Evolutionary conservation across 179 eudicot genomes (phyloP).

Genomic region (Nepenthes alata): DNA sequence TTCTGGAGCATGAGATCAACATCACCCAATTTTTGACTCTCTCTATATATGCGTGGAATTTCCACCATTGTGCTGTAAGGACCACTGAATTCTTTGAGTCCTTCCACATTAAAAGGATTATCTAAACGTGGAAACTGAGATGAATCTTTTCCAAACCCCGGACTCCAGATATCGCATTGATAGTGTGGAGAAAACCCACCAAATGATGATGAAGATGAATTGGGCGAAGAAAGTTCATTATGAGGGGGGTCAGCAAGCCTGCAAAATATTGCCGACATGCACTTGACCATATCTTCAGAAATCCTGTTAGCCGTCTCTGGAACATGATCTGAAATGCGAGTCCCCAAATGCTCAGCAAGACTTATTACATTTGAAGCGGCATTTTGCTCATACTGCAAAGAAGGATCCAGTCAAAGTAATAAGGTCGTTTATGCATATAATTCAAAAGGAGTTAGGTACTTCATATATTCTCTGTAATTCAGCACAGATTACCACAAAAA

Average conservation of each 20-base stretch:
- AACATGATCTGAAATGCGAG: constrained; percentile 70
- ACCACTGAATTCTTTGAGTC: constrained; percentile 93
- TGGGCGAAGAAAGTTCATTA: constrained; percentile 67
- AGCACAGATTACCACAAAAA: neutral
- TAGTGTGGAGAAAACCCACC: constrained; percentile 72
- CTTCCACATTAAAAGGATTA: constrained; percentile 85
- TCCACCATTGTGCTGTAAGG: constrained; percentile 95
- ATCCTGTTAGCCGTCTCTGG: constrained; percentile 74
- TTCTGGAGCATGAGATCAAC: constrained; percentile 58
- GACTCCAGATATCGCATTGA: constrained; percentile 68
- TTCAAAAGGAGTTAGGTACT: no score
- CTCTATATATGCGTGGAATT: constrained; percentile 60
- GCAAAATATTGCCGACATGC: constrained; percentile 71
- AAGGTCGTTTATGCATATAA: no score
- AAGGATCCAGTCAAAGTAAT: neutral
- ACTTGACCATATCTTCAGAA: constrained; percentile 85
- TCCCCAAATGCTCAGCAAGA: constrained; percentile 96
- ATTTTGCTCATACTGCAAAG: constrained; percentile 51
- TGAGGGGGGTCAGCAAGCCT: constrained; percentile 76
- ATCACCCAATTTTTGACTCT: constrained; percentile 60
- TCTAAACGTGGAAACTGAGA: constrained; percentile 67
- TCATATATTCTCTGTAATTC: neutral
- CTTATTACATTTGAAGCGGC: constrained; percentile 57
- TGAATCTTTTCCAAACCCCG: constrained; percentile 59
- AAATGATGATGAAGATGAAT: constrained; percentile 59